These are phyloP conservation scores for Prunus davidiana DNA, from an alignment of 306 rosid genomes.

Conservation along the genomic window DNA sequence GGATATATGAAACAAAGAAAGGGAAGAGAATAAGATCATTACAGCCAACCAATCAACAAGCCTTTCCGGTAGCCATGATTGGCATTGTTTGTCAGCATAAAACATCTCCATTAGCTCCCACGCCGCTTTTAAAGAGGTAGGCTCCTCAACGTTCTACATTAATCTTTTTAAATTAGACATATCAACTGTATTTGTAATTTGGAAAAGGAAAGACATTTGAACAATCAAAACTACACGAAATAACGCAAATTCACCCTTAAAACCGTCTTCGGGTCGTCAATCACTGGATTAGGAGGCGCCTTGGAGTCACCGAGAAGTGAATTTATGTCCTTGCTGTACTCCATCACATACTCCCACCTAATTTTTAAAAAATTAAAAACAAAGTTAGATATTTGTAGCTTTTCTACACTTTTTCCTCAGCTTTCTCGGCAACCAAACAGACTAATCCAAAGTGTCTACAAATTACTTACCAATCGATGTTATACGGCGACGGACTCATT, in stretches of 20 bases:
- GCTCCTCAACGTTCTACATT: slow-evolving; percentile 66
- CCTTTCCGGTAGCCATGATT: slow-evolving; percentile 83
- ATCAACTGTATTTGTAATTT: not conserved
- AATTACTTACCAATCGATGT: slow-evolving; percentile 60
- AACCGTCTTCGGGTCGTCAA: slow-evolving; percentile 55
- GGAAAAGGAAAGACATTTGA: not conserved
- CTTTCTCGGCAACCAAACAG: not conserved
- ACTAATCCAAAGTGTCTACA: not conserved
- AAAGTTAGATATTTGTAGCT: not conserved
- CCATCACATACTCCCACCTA: slow-evolving; percentile 93
- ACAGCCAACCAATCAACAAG: slow-evolving; percentile 98
- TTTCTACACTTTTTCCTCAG: not conserved
- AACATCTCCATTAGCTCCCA: slow-evolving; percentile 94
- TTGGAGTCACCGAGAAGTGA: slow-evolving; percentile 61
- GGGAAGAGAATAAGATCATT: slow-evolving; percentile 43
- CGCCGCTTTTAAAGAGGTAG: slow-evolving; percentile 82
- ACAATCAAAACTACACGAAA: slow-evolving; percentile 3
- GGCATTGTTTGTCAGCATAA: slow-evolving; percentile 85
- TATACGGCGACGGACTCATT: slow-evolving; percentile 47
- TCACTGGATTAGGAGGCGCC: slow-evolving; percentile 38
- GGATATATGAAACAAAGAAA: not conserved
- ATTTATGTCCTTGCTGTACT: slow-evolving; percentile 77
- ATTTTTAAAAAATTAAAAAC: not conserved
- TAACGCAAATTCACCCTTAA: slow-evolving; percentile 45
- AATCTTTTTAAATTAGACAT: slow-evolving; percentile 7